A percentile compares a stretch with the other conserved stretches of the same genome.
phyloP scores from a whole-genome alignment of 768 basidiomycete species.

The Lepiota venenata region DNA sequence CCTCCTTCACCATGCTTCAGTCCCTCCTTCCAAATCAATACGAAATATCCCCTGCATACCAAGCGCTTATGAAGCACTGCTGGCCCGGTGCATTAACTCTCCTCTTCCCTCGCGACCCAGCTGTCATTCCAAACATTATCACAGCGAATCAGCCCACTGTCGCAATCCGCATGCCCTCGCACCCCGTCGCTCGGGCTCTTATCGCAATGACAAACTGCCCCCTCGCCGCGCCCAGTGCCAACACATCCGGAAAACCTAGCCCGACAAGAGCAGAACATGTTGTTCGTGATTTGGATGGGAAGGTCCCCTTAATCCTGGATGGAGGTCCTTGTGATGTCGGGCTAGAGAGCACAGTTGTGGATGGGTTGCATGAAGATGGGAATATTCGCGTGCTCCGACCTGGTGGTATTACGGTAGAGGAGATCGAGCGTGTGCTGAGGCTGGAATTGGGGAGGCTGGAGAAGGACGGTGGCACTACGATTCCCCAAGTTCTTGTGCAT shows the following conservation, averaged over 20 bases:
- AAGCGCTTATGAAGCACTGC: slow-evolving; percentile 73
- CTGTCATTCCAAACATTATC: slow-evolving; percentile 65
- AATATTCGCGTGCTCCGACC: slow-evolving; percentile 81
- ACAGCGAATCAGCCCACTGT: slow-evolving; percentile 80
- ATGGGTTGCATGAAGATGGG: slow-evolving; percentile 76
- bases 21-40: slow-evolving; percentile 69
- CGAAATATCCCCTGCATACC: slow-evolving; percentile 59
- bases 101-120: slow-evolving; percentile 74
- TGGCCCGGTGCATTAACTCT: slow-evolving; percentile 97
- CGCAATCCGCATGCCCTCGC: slow-evolving; percentile 92
- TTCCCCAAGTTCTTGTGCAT: slow-evolving; percentile 74
- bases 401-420: slow-evolving; percentile 90
- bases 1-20: slow-evolving; percentile 77
- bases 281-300: slow-evolving; percentile 68
- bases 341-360: slow-evolving; percentile 93
- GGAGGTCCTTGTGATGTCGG: slow-evolving; percentile 92
- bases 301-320: slow-evolving; percentile 78
- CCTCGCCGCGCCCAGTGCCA: slow-evolving; percentile 93
- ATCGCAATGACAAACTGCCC: slow-evolving; percentile 74
- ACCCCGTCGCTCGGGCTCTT: slow-evolving; percentile 87
- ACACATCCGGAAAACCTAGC: slow-evolving; percentile 90
- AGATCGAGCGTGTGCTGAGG: slow-evolving; percentile 61
- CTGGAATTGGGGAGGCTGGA: slow-evolving; percentile 27
- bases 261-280: slow-evolving; percentile 92
- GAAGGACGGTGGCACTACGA: neutral